Base-by-base conservation (phyloP, 495 filamentous ascomycete genomes). In the Ascobolus immersus region DNA sequence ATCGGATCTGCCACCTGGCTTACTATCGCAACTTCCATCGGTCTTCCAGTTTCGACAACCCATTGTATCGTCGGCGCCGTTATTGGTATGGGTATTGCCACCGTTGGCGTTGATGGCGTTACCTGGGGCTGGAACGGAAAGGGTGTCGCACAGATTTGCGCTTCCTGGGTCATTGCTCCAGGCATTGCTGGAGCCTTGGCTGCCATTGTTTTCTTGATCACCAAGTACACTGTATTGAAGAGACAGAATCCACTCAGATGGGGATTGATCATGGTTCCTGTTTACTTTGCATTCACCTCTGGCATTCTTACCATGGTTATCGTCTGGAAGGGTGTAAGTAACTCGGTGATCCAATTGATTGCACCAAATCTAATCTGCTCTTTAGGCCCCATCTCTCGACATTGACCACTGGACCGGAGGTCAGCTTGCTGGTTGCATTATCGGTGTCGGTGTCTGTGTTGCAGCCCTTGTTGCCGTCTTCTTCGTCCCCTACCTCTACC, bases 221-320 rank as follows among this genome's bases (percentile, higher is more conserved):
- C 71, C 38, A 77, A 77, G 52, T 69, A 66, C 45, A 49, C 54
- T 21, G 69, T 76, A 10, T 57, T 71, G 25, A 50, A 61, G 35
- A 64, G 72, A 28, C 45, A 49, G 6, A 60, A 73, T 39, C 60
- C 69, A 1, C 59, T 69, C 36, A 59, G 58, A 31, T 55, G 52
- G 52, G 70, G 61, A 5, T 58, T 77, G 44, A 41, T 58, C 9
- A 46, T 60, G 35, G 59, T 71, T 20, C 67, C 72, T 12, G 34
- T 69, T 38, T 77, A 70, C 50, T 65, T 75, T 21, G 65, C 58
- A 28, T 37, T 68, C 32, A 66, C 71, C 2, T 64, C 58, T 20
- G 57, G 53, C 22, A 61, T 77, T 22, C 59, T 72, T 22, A 62
- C 65, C 28, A 65, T 75, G 49, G 61, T 73, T 43, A 62, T 76